A percentile compares a stretch with the other conserved stretches of the same genome.
Conservation (phyloP, 2,329 filamentous ascomycete genomes). For the Hymenoscyphus salicellus region DNA sequence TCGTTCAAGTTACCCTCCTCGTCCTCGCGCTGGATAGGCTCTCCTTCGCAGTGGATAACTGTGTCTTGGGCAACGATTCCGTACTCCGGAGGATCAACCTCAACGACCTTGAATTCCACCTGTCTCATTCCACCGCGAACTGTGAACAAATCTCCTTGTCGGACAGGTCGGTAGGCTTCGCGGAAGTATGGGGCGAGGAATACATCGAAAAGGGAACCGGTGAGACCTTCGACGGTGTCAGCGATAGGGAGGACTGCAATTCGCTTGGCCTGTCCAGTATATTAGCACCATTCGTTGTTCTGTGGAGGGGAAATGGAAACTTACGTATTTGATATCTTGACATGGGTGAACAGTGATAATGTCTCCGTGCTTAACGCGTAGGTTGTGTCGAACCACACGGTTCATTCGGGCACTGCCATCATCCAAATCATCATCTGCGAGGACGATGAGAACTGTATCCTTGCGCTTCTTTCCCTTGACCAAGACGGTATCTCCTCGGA, state of each 20-base stretch:
- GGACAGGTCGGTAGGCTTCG: slow-evolving; percentile 94
- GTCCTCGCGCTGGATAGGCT: slow-evolving; percentile 94
- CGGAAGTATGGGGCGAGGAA: slow-evolving; percentile 99
- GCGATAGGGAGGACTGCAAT: slow-evolving; percentile 97
- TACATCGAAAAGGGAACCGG: slow-evolving; percentile 96
- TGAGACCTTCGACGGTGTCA: slow-evolving; percentile 96
- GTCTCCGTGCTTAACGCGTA: slow-evolving; percentile 97
- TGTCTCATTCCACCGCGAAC: slow-evolving; percentile 97
- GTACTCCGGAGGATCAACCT: slow-evolving; percentile 97
- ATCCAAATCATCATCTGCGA: slow-evolving; percentile 96
- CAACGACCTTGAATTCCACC: slow-evolving; percentile 99
- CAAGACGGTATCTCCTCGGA: slow-evolving; percentile 96
- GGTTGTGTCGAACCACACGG: slow-evolving; percentile 96
- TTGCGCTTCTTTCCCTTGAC: slow-evolving; percentile 99
- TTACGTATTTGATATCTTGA: slow-evolving; percentile 99
- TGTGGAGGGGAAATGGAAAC: slow-evolving; percentile 40
- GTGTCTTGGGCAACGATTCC: slow-evolving; percentile 99
- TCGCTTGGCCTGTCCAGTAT: slow-evolving; percentile 75
- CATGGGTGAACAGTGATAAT: slow-evolving; percentile 96
- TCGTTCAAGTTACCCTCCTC: slow-evolving; percentile 99
- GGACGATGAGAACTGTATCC: slow-evolving; percentile 95
- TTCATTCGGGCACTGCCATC: slow-evolving; percentile 97
- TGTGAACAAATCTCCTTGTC: slow-evolving; percentile 97
- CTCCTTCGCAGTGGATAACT: slow-evolving; percentile 97
- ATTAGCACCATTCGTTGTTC: slow-evolving; percentile 25